Percentiles rank a stretch among this genome's conserved stretches.
Evolutionary conservation across 169 alveolate species (phyloP).

Genomic region (Cryptosporidium andersoni): DNA sequence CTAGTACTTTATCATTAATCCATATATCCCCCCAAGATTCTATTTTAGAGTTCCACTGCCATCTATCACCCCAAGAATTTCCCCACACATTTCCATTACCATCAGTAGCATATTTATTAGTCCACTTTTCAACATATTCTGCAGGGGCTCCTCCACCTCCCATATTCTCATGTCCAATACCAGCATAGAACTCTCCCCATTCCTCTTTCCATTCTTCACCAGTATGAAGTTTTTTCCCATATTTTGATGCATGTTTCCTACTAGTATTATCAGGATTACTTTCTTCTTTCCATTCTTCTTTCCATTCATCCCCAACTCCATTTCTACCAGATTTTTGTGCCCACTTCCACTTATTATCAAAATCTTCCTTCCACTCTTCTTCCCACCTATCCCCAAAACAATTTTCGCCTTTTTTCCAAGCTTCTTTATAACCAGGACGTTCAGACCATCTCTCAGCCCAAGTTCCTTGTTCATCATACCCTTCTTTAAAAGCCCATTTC

Average conservation of each 20-base stretch:
- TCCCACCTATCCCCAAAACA: constrained; percentile 62
- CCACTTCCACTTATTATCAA: constrained; percentile 68
- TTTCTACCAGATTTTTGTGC: constrained; percentile 59
- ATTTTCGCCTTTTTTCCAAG: constrained; percentile 66
- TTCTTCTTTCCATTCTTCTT: constrained; percentile 70
- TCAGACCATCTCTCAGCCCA: constrained; percentile 67
- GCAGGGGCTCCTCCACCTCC: constrained; percentile 48
- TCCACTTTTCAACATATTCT: constrained; percentile 58
- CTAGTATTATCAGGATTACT: constrained; percentile 8
- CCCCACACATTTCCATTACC: constrained; percentile 66
- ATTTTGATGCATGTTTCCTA: constrained; percentile 27
- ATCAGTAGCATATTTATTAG: constrained; percentile 56
- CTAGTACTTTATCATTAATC: constrained; percentile 12
- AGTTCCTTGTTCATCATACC: constrained; percentile 57
- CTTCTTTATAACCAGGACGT: constrained; percentile 46
- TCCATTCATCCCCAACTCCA: constrained; percentile 53
- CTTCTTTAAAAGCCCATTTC: constrained; percentile 56
- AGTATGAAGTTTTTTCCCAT: constrained; percentile 39
- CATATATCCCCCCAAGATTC: constrained; percentile 69
- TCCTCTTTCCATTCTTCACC: constrained; percentile 70
- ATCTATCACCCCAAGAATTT: constrained; percentile 51
- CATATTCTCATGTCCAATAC: constrained; percentile 56
- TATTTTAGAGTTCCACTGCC: constrained; percentile 50
- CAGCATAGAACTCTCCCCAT: constrained; percentile 62
- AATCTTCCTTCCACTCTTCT: constrained; percentile 70